These are phyloP conservation scores for Globisporangium ultimum DNA, from an alignment of 352 stramenopile genomes.

Conservation along the genomic window DNA sequence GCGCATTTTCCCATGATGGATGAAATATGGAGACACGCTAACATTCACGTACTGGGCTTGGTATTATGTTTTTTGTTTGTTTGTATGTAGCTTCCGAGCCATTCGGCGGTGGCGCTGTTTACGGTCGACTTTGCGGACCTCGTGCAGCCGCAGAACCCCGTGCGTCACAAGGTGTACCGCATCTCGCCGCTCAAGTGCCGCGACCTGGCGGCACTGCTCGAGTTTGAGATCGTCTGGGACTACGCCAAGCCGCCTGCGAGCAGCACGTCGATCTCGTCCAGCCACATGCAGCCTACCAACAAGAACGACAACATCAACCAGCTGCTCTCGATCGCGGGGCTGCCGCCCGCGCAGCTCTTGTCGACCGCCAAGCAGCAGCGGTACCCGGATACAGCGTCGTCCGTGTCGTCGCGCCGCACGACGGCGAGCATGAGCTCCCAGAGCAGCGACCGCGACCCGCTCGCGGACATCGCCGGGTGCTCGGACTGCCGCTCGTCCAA, in stretches of 20 bases:
- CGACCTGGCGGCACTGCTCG: conserved; percentile 63
- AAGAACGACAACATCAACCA: conserved; percentile 1
- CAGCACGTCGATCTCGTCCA: conserved; percentile 2
- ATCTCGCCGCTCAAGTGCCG: conserved; percentile 72
- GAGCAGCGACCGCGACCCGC: conserved; percentile 45
- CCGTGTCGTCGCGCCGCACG: conserved; percentile 44
- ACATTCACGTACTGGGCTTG: not conserved
- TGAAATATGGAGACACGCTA: no score
- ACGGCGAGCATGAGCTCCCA: conserved; percentile 60
- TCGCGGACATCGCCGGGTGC: conserved; percentile 41
- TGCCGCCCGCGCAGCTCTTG: conserved; percentile 37
- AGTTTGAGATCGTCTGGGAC: conserved; percentile 79
- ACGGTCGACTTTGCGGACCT: conserved; percentile 69
- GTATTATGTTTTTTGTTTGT: conserved; percentile 4
- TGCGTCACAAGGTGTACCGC: conserved; percentile 50
- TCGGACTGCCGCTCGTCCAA: conserved; percentile 49
- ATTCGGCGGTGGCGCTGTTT: conserved; percentile 78
- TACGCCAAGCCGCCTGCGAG: conserved; percentile 18
- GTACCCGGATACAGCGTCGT: conserved; percentile 21
- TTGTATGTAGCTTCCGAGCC: conserved; percentile 53
- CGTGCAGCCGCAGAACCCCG: conserved; percentile 45
- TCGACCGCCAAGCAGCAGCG: conserved; percentile 24
- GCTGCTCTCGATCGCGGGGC: conserved; percentile 18
- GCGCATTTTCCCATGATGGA: no score
- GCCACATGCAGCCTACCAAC: conserved; percentile 13